These are phyloP conservation scores for Citropsis articulata DNA, from an alignment of 345 rosid genomes.

Conservation along the genomic window DNA sequence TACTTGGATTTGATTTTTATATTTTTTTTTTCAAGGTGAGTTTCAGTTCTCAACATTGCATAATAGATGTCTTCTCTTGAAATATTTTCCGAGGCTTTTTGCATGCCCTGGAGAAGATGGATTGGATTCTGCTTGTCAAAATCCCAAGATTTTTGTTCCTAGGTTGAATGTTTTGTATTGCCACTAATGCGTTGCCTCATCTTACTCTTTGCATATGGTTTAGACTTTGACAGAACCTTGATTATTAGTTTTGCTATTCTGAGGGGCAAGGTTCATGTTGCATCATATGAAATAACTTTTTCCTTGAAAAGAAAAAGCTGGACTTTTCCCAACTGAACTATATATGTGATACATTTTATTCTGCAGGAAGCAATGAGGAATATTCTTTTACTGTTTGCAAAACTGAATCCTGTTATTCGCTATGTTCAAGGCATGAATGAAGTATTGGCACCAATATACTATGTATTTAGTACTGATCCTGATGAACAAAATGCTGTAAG, in stretches of 20 bases:
- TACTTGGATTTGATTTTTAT: not conserved
- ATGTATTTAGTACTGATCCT: constrained; percentile 52
- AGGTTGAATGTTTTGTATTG: not conserved
- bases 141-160: not conserved
- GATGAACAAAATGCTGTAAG: constrained; percentile 61
- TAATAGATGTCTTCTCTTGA: not conserved
- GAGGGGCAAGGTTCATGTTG: not conserved
- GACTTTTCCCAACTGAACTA: constrained; percentile 1
- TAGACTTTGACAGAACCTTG: not conserved
- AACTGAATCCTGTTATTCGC: constrained; percentile 69
- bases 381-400: constrained; percentile 65
- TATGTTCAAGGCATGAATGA: constrained; percentile 88
- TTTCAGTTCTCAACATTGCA: not conserved
- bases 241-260: not conserved
- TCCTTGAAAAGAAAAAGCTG: not conserved
- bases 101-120: not conserved
- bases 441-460: constrained; percentile 70
- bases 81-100: not conserved
- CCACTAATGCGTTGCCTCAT: not conserved
- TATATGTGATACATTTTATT: not conserved
- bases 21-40: not conserved
- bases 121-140: not conserved
- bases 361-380: constrained; percentile 66
- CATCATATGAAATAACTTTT: not conserved
- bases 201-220: not conserved